Evolutionary conservation across 805 yeast species (phyloP), one percentile per base, ranked within the genome.

Genomic region (Saturnispora sanitii): DNA sequence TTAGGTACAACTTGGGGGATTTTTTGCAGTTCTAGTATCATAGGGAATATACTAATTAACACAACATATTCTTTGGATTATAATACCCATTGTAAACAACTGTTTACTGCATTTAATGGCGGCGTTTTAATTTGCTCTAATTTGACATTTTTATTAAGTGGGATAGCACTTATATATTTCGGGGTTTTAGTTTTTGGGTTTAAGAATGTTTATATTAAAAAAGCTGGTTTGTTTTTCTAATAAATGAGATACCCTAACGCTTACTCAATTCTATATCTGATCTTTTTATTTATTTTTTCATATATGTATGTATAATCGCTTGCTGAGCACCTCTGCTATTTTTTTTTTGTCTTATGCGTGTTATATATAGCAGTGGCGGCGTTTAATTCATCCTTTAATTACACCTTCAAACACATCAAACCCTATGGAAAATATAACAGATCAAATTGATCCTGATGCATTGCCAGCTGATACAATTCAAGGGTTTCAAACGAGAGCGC

Each of bases 1-100:
- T 76, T 90, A 60, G 97, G 96, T 0, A 82, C 95, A 2, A 82
- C 90, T 2, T 90, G 95, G 85, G 96, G 96, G 2, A 66, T 82
- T 20, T 83, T 86, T 56, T 80, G 86, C 72, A 69, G 83, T 27
- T 92, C 94, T 0, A 95, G 96, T 2, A 50, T 55, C 18, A 31
- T 58, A 36, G 62, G 62, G 3, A 56, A 55, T 28, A 41, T 58
- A 41, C 40, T 52, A 31, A 38, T 56, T n/a, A 58, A 95, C 92
- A 56, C 84, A 38, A 49, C 78, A 12, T 88, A 81, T 57, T 95
- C 94, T 1, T 49, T 62, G n/a, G 64, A 76, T 21, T 79, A 73
- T 47, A 86, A 83, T 46, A 40, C 45, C 13, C 53, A 60, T 39
- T 63, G 74, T 43, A n/a, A n/a, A n/a, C n/a, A n/a, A n/a, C n/a